These are phyloP conservation scores for Straminergon stramineum DNA, from an alignment of 225 moss, liverwort and hornwort genomes.

Conservation along the genomic window DNA sequence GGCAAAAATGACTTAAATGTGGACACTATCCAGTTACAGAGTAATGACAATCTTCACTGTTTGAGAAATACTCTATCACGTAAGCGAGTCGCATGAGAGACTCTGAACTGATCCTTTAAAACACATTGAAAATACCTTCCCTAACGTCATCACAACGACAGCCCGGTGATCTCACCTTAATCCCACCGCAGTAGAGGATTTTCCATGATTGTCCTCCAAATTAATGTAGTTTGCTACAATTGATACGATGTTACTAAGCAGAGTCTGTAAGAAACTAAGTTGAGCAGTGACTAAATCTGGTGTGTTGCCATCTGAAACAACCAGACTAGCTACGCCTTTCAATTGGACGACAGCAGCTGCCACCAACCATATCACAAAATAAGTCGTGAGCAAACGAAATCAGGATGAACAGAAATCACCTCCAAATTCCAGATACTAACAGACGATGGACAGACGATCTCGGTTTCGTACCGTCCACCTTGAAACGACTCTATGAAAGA, in stretches of 20 bases:
- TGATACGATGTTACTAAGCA: constrained; percentile 54
- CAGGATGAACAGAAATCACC: background rate
- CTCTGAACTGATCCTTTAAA: background rate
- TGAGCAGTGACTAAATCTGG: constrained; percentile 43
- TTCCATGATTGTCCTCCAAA: constrained; percentile 34
- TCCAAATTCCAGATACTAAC: background rate
- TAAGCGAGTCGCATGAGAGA: background rate
- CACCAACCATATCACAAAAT: constrained; percentile 12
- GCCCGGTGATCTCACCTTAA: constrained; percentile 15
- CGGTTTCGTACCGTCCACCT: background rate
- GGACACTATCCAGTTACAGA: background rate
- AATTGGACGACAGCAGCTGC: constrained; percentile 81
- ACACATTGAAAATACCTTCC: background rate
- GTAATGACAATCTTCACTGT: background rate
- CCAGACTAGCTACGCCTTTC: constrained; percentile 62
- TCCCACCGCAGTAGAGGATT: constrained; percentile 16
- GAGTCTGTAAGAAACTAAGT: constrained; percentile 44
- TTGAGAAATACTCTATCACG: background rate
- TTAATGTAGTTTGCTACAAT: constrained; percentile 66
- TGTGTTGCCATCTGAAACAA: constrained; percentile 38
- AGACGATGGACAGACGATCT: background rate
- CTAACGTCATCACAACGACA: background rate
- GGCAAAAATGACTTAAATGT: background rate
- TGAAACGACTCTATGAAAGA: background rate
- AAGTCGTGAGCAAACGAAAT: constrained; percentile 3